phyloP scores from a whole-genome alignment of 2,329 filamentous ascomycete genomes.

The Penicillium janthinellum region DNA sequence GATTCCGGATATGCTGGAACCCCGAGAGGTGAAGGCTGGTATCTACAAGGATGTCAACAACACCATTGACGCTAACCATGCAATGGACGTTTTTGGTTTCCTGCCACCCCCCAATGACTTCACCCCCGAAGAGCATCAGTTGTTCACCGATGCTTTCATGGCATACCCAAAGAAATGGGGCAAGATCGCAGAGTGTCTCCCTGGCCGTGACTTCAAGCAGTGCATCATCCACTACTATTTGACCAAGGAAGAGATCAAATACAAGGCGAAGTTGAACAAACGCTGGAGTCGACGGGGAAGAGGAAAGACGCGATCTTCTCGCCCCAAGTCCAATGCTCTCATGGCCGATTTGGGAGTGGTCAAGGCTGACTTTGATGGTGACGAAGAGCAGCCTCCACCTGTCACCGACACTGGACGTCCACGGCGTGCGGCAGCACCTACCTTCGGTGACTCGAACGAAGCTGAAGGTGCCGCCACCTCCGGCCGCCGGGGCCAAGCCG shows the following conservation, averaged over 20 bases:
- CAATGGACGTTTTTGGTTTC: conserved; percentile 49
- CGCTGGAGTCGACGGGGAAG: conserved; percentile 48
- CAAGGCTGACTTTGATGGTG: conserved; percentile 47
- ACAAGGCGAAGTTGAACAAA: conserved; percentile 53
- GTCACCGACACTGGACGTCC: conserved; percentile 55
- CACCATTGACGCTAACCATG: conserved; percentile 40
- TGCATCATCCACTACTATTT: conserved; percentile 56
- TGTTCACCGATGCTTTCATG: conserved; percentile 52
- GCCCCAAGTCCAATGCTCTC: conserved; percentile 51
- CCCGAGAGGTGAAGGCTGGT: conserved; percentile 39
- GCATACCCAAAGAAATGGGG: conserved; percentile 54
- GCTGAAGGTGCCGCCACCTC: conserved; percentile 27
- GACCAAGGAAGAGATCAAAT: conserved; percentile 53
- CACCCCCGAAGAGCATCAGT: conserved; percentile 48
- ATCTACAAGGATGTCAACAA: conserved; percentile 53
- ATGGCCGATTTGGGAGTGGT: conserved; percentile 50
- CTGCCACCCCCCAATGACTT: conserved; percentile 51
- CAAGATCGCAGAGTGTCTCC: conserved; percentile 51
- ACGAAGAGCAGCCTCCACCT: conserved; percentile 43
- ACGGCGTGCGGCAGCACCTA: conserved; percentile 52
- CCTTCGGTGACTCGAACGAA: conserved; percentile 48
- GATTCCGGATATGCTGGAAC: conserved; percentile 52
- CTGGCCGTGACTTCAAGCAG: conserved; percentile 50
- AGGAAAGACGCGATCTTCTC: conserved; percentile 37
- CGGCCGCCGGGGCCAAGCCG: conserved; percentile 37